Conservation (phyloP, 148 eudicot species). For the Talinum fruticosum region DNA sequence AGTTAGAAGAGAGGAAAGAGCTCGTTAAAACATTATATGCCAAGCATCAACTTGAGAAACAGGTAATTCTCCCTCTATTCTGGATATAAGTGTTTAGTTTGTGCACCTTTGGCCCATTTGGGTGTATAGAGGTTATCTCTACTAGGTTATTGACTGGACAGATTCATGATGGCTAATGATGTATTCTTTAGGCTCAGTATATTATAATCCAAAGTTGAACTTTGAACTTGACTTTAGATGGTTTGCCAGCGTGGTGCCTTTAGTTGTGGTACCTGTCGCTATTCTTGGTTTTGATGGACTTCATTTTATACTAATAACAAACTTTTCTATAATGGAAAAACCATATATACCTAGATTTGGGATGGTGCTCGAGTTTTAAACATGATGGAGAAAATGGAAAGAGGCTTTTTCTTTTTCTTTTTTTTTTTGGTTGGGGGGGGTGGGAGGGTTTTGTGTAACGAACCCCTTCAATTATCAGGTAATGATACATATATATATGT, state of each 20-base stretch:
- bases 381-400: neutral
- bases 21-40: constrained; percentile 64
- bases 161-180: neutral
- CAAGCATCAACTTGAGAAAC: constrained; percentile 90
- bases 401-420: too few relatives aligned
- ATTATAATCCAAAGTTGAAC: neutral
- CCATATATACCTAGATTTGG: neutral
- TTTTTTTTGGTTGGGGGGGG: too few relatives aligned
- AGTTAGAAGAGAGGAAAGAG: constrained; percentile 83
- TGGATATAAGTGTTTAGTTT: neutral
- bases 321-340: neutral
- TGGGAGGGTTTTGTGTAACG: too few relatives aligned
- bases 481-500: too few relatives aligned
- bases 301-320: neutral
- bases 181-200: neutral
- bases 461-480: too few relatives aligned
- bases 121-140: neutral
- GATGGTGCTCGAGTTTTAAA: neutral
- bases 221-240: neutral
- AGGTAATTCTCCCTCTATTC: constrained; percentile 38
- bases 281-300: too few relatives aligned
- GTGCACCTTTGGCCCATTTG: neutral
- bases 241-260: too few relatives aligned
- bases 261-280: too few relatives aligned
- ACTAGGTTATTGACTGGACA: neutral